Conservation (phyloP, 345 rosid genomes). For the Noccaea caerulescens region DNA sequence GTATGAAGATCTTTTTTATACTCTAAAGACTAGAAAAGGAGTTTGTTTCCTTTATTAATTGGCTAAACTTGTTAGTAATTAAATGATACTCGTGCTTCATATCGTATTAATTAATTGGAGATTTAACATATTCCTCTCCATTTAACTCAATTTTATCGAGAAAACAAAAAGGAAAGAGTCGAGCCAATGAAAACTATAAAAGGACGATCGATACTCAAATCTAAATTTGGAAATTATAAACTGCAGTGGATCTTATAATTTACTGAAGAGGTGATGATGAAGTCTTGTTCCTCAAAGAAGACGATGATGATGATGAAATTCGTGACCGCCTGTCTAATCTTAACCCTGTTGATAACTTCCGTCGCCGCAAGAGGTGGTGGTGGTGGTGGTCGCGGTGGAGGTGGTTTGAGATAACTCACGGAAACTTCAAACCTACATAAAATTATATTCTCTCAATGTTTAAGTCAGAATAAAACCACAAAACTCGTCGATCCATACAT, state of each 20-base stretch:
- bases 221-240: too few species aligned
- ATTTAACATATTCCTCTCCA: neutral
- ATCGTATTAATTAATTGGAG: neutral
- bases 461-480: too few species aligned
- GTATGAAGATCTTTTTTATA: too few species aligned
- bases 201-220: too few species aligned
- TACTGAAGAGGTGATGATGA: neutral
- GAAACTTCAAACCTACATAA: too few species aligned
- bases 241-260: neutral
- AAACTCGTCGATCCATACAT: too few species aligned
- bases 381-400: neutral
- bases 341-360: neutral
- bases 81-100: neutral
- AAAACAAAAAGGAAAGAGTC: neutral
- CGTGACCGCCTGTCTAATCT: neutral
- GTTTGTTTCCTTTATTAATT: neutral
- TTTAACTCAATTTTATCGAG: neutral
- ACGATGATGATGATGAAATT: neutral
- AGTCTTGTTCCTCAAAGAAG: neutral
- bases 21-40: too few species aligned
- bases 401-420: neutral
- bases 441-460: too few species aligned
- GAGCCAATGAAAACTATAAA: too few species aligned
- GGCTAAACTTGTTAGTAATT: neutral
- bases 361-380: constrained; percentile 14